Conservation (phyloP, 1,284 basidiomycete species). For the Hemileia vastatrix region DNA sequence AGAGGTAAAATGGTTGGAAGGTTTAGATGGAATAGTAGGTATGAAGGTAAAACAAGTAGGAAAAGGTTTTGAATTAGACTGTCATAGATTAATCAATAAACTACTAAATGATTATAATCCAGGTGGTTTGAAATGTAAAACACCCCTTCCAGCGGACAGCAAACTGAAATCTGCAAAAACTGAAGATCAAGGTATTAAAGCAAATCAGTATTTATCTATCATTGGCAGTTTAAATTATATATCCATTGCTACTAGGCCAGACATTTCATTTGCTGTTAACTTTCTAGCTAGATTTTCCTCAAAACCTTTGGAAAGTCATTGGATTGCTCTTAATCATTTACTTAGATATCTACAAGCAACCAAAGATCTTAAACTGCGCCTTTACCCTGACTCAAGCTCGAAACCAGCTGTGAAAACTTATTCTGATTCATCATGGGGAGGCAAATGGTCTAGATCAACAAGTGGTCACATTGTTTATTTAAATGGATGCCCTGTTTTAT, state of each 20-base stretch:
- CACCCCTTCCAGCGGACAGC: neutral
- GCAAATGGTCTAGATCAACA: neutral
- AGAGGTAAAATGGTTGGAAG: neutral
- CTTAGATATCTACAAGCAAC: neutral
- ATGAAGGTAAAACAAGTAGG: no score
- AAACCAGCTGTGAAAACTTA: neutral
- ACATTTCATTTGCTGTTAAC: slow-evolving; percentile 2
- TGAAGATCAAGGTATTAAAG: neutral
- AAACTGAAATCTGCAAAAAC: neutral
- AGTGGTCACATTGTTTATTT: neutral
- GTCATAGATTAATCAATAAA: neutral
- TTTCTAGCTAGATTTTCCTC: neutral
- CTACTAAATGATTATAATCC: neutral
- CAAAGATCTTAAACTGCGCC: neutral
- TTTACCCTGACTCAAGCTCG: neutral
- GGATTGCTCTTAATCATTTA: neutral
- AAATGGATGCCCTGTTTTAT: neutral
- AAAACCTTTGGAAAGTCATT: neutral
- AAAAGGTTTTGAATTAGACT: neutral
- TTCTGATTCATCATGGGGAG: neutral
- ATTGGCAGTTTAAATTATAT: slow-evolving; percentile 2
- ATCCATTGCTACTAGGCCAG: neutral
- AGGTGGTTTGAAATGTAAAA: neutral
- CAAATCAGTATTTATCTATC: neutral
- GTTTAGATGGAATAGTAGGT: slow-evolving; percentile 3